These are phyloP conservation scores for Aspergillus tamarii DNA, from an alignment of 2,329 filamentous ascomycete species.

Conservation along the genomic window DNA sequence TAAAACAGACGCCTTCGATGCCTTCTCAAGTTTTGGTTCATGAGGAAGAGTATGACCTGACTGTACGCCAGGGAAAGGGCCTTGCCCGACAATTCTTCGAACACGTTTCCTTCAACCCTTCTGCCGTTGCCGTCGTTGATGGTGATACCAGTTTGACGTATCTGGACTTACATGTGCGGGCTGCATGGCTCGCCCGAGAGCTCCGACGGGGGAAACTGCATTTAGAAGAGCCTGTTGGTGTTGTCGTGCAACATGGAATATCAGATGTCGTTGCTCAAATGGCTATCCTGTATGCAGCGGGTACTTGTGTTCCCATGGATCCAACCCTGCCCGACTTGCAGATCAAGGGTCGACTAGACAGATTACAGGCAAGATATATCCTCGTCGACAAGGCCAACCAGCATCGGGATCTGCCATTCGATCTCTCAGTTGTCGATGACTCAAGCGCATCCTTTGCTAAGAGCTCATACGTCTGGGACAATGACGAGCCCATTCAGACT, in stretches of 20 bases:
- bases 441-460: not conserved
- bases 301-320: constrained; percentile 27
- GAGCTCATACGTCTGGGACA: not conserved
- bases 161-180: not conserved
- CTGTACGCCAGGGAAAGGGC: not conserved
- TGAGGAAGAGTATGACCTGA: not conserved
- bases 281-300: constrained; percentile 28
- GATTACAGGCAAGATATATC: constrained; percentile 5
- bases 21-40: not conserved
- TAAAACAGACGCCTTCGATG: not conserved
- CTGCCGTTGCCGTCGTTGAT: not conserved
- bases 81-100: not conserved
- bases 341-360: constrained; percentile 19
- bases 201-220: not conserved
- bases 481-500: not conserved
- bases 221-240: constrained; percentile 18
- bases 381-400: not conserved
- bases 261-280: constrained; percentile 26
- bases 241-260: constrained; percentile 22
- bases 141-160: not conserved
- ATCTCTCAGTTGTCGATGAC: not conserved
- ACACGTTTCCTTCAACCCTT: not conserved
- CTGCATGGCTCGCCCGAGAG: not conserved
- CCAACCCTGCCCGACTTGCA: constrained; percentile 22
- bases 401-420: not conserved